Evolutionary conservation across 2,329 filamentous ascomycete species (phyloP).

Genomic region (Aspergillus calidoustus): DNA sequence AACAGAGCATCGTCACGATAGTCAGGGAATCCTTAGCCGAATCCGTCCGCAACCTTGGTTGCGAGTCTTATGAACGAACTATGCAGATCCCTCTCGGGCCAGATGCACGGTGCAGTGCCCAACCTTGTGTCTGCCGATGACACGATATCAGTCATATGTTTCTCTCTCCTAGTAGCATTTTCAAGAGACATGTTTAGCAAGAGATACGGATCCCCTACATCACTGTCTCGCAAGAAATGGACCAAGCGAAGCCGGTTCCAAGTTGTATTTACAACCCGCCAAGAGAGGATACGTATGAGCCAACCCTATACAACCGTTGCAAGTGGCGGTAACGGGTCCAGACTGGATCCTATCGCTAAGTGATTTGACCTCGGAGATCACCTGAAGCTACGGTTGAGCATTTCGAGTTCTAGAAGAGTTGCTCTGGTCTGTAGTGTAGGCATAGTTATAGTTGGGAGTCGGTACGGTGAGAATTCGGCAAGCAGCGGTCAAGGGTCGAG

Average conservation of each 20-base stretch:
- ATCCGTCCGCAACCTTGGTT: background rate
- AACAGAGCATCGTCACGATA: background rate
- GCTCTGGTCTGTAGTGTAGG: background rate
- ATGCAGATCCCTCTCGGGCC: conserved; percentile 9
- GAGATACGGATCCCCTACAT: background rate
- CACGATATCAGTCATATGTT: conserved; percentile 1
- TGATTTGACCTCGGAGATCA: background rate
- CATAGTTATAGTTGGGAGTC: background rate
- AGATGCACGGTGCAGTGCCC: conserved; percentile 11
- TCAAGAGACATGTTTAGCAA: background rate
- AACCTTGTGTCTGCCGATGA: conserved; percentile 2
- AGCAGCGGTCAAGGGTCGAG: conserved; percentile 9
- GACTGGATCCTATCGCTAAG: background rate
- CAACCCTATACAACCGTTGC: background rate
- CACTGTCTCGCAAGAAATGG: background rate
- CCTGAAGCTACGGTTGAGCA: conserved; percentile 2
- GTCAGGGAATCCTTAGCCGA: background rate
- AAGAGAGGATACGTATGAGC: background rate
- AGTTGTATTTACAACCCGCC: background rate
- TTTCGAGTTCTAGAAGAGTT: background rate
- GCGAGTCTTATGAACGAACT: conserved; percentile 10
- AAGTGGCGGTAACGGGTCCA: background rate
- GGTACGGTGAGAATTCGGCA: background rate
- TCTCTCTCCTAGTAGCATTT: background rate
- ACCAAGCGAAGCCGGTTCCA: background rate